Evolutionary conservation across 176 grass and related monocot species (phyloP).

Genomic region (Melocanna baccifera): DNA sequence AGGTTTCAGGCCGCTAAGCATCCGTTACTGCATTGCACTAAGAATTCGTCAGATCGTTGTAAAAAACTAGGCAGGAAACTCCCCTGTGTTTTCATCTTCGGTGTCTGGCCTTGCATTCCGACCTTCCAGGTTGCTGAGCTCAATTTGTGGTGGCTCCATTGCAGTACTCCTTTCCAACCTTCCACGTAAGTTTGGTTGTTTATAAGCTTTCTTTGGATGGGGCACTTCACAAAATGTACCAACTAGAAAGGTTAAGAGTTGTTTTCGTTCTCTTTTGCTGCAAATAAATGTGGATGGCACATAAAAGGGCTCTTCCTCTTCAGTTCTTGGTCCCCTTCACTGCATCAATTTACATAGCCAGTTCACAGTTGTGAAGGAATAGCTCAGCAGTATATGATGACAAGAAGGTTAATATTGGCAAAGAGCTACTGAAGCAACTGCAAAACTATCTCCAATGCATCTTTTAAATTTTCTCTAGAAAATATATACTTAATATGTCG

Average conservation of each 20-base stretch:
- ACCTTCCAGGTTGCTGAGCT: conserved; percentile 29
- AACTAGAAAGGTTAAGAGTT: conserved; percentile 9
- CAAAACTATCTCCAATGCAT: not conserved
- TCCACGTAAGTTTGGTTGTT: conserved; percentile 25
- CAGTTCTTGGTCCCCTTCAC: not conserved
- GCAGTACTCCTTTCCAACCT: conserved; percentile 27
- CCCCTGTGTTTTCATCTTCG: conserved; percentile 15
- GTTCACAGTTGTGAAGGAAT: conserved; percentile 3
- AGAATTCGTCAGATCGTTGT: not conserved
- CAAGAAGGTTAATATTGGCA: not conserved
- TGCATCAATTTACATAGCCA: not conserved
- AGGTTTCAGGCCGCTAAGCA: not conserved
- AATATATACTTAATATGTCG: not conserved
- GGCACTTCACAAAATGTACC: not conserved
- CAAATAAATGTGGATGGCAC: conserved; percentile 19
- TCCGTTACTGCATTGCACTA: not conserved
- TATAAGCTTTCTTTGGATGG: not conserved
- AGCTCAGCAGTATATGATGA: not conserved
- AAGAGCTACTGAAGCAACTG: not conserved
- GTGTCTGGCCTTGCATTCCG: not conserved
- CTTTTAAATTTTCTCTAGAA: not conserved
- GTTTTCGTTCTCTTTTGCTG: not conserved
- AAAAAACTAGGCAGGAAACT: not conserved
- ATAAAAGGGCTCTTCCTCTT: conserved; percentile 6
- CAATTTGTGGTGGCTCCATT: conserved; percentile 38